Evolutionary conservation across 2,329 filamentous ascomycete species (phyloP), one percentile per base, ranked within the genome.

Genomic region (Pseudocercospora vitis): DNA sequence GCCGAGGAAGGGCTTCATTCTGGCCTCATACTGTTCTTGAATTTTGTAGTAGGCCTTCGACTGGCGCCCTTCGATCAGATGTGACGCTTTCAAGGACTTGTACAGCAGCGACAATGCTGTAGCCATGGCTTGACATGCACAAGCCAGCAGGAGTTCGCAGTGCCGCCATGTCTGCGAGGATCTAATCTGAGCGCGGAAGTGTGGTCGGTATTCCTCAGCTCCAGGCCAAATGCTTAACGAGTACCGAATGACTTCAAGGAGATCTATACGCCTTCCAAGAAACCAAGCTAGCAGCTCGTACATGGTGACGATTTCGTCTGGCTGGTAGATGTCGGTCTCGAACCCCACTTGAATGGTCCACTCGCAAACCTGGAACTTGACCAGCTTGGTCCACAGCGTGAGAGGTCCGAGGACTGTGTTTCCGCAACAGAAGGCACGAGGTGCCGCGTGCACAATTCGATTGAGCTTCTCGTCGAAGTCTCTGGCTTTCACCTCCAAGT

Each of bases 271-370:
- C 26, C 42, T 45, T 26, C 7, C 42, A 14, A 24, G 48, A 26
- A 56, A 24, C 45, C 44, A 52, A 4, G 37, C 32, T 9, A 60
- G 46, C 18, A 56, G 23, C 31, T 88, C 94, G 71, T 97, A 97
- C 88, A 96, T 95, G 19, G 84, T 85, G 0, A 85, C 81, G 7
- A 94, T 78, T 70, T 99, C 94, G 69, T 95, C 87, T 0, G 84
- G 80, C 49, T 92, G 85, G 71, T 97, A 97, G 7, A 96, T 82
- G 37, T 92, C 86, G 9, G 96, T 84, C 71, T 99, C 94, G 70
- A 99, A 97, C 9, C 95, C 94, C 26, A 96, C 83, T 67, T 96
- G 88, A 12, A 96, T 80, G 40, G 95, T 86, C 77, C 85, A 87
- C 68, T 92, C 87, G 80, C 96, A 89, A 65, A 92, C 83, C 24